Evolutionary conservation across 805 yeast species (phyloP), one percentile per base, ranked within the genome.

Genomic region (Phaffomyces opuntiae): DNA sequence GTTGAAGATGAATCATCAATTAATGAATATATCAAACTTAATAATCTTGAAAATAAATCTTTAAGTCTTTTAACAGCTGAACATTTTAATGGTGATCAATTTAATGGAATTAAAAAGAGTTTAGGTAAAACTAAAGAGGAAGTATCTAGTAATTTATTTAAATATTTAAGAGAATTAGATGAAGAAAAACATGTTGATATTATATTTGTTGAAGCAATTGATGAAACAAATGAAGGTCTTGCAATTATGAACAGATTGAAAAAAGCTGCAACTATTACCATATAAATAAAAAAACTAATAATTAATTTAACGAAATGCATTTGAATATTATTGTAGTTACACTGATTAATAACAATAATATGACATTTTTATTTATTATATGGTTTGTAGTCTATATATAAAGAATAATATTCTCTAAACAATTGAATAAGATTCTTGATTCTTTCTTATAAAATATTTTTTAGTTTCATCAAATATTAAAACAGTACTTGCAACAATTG

Each of bases 171-270:
- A 55, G 80, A 81, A 38, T 81, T 87, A 14, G 99, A 93, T 60
- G 83, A 78, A 45, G 51, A 63, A 21, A 35, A 43, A 9, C 75
- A 72, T 2, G 89, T 80, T 3, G 88, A 84, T 49, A 53, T 79
- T 34, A 88, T 93, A 9, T 70, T 93, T 40, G 89, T 90, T 1
- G 97, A 90, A 62, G 95, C 95, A 0, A 77, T 89, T 8, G 77
- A 70, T 26, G 89, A 85, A 52, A 66, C 70, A 1, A 74, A 83
- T 44, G 93, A 89, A 59, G 99, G 99, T 0, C 70, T 90, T 46
- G 99, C 99, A 0, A 83, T 93, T 34, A 91, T 93, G 96, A 93
- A 93, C 62, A 68, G 99, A 54, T 68, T 91, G 31, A 71, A 75
- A 33, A 90, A 90, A 62, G 97, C 97, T 4, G 95, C 97, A 0